phyloP scores from a whole-genome alignment of 805 yeast species.

The Komagataella pastoris region DNA sequence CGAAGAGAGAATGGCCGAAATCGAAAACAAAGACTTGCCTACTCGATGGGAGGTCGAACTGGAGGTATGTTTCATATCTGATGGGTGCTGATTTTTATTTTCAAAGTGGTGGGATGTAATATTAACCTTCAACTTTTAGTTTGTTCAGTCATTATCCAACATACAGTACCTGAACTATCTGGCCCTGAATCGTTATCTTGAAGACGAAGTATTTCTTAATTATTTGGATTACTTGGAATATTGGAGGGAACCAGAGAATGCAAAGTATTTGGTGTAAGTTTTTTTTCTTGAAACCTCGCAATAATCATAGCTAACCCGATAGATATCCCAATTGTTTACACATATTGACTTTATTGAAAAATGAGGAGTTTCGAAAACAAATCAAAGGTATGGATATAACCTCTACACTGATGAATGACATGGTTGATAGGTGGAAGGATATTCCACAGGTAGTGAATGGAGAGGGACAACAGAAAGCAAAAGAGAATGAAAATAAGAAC shows the following conservation, averaged over 20 bases:
- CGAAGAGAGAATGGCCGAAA: background rate
- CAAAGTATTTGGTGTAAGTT: constrained; percentile 45
- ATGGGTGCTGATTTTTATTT: background rate
- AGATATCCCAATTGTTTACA: constrained; percentile 82
- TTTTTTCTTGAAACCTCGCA: background rate
- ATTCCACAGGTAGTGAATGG: constrained; percentile 7
- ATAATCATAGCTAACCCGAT: constrained; percentile 6
- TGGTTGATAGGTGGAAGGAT: constrained; percentile 60
- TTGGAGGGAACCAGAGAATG: constrained; percentile 67
- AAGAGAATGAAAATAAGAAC: background rate
- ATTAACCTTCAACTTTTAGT: constrained; percentile 21
- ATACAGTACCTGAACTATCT: constrained; percentile 76
- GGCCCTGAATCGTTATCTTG: constrained; percentile 72
- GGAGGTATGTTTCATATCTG: constrained; percentile 33
- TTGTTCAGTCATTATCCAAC: constrained; percentile 86
- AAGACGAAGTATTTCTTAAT: constrained; percentile 56
- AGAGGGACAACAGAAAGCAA: background rate
- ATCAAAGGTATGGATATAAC: constrained; percentile 45
- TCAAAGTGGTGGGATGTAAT: too few species aligned
- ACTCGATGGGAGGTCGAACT: constrained; percentile 78
- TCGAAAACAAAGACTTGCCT: constrained; percentile 29
- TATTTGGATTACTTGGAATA: constrained; percentile 75
- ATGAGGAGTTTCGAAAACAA: constrained; percentile 36
- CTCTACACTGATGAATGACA: constrained; percentile 53
- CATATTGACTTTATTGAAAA: constrained; percentile 50